phyloP scores from a whole-genome alignment of 2,329 filamentous ascomycete species.

The Teratosphaeria nubilosa region DNA sequence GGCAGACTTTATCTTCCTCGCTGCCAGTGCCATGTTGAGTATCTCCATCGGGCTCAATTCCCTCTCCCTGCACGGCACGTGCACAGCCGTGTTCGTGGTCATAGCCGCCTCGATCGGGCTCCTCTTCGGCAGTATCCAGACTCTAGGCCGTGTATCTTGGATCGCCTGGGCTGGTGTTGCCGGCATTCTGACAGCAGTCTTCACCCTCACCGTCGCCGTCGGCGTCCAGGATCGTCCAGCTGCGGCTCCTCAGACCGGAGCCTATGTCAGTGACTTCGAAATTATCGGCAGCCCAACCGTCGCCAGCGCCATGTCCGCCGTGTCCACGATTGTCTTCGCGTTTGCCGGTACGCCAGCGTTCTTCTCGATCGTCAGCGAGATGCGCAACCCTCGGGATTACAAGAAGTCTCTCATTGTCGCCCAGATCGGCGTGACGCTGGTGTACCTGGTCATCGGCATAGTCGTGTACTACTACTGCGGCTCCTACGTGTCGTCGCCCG shows the following conservation, averaged over 20 bases:
- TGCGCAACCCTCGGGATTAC: conserved; percentile 49
- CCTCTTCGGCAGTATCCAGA: conserved; percentile 23
- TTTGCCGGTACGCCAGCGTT: conserved; percentile 50
- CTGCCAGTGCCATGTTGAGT: conserved; percentile 47
- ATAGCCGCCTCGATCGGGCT: conserved; percentile 31
- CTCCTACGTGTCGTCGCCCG: conserved; percentile 50
- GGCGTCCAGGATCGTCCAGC: conserved; percentile 47
- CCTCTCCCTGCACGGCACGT: conserved; percentile 46
- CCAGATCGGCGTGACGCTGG: conserved; percentile 45
- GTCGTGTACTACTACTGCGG: conserved; percentile 53
- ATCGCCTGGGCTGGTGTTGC: conserved; percentile 24
- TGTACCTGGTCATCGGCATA: conserved; percentile 48
- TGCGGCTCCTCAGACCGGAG: conserved; percentile 47
- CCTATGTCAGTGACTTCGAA: conserved; percentile 48
- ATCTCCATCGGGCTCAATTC: conserved; percentile 50
- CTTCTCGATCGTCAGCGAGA: conserved; percentile 54
- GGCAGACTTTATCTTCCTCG: conserved; percentile 45
- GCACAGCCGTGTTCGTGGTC: conserved; percentile 44
- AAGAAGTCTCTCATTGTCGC: conserved; percentile 47
- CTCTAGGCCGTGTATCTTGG: conserved; percentile 22
- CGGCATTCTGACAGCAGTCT: conserved; percentile 28
- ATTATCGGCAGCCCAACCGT: conserved; percentile 48
- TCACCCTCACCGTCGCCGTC: conserved; percentile 38
- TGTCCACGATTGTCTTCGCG: conserved; percentile 48
- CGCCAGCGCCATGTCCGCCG: conserved; percentile 46